phyloP scores from a whole-genome alignment of 2,329 filamentous ascomycete species.

The Lecanicillium sp. region DNA sequence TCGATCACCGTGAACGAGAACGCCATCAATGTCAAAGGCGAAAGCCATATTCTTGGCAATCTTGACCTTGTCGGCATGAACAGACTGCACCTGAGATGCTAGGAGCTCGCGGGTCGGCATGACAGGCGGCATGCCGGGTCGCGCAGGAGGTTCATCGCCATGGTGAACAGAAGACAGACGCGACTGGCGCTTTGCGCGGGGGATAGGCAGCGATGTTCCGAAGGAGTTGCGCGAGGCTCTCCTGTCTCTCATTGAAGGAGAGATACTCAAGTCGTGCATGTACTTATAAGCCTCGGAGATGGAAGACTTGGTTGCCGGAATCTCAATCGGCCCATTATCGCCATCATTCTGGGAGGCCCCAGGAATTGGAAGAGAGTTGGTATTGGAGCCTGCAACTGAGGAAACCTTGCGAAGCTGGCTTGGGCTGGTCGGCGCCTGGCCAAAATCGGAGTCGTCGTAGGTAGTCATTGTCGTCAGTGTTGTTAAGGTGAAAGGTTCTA shows the following conservation, averaged over 20 bases:
- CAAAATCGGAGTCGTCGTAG: conserved; percentile 50
- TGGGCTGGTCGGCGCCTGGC: conserved; percentile 13
- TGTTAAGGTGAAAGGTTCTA: no score
- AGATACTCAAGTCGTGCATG: conserved; percentile 65
- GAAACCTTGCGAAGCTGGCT: conserved; percentile 9
- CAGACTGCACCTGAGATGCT: conserved; percentile 61
- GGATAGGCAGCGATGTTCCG: conserved; percentile 64
- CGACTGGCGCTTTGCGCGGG: conserved; percentile 59
- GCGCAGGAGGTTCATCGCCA: conserved; percentile 32
- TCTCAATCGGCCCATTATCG: conserved; percentile 50
- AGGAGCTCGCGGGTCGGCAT: conserved; percentile 59
- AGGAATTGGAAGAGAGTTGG: conserved; percentile 13
- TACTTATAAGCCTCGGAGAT: conserved; percentile 59
- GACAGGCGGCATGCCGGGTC: conserved; percentile 49
- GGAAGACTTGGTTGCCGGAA: conserved; percentile 59
- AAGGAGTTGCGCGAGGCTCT: conserved; percentile 69
- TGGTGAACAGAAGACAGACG: conserved; percentile 54
- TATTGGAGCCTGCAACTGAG: conserved; percentile 8
- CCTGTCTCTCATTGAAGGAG: conserved; percentile 59
- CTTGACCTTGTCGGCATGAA: conserved; percentile 55
- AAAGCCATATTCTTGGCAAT: conserved; percentile 70
- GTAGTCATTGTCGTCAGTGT: conserved; percentile 53
- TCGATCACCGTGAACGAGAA: conserved; percentile 71
- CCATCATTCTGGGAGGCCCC: conserved; percentile 35
- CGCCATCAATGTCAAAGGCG: conserved; percentile 83